A percentile compares a stretch with the other conserved stretches of the same genome.
Evolutionary conservation across 1,284 basidiomycete species (phyloP).

Genomic region (Rhodofomes roseus): DNA sequence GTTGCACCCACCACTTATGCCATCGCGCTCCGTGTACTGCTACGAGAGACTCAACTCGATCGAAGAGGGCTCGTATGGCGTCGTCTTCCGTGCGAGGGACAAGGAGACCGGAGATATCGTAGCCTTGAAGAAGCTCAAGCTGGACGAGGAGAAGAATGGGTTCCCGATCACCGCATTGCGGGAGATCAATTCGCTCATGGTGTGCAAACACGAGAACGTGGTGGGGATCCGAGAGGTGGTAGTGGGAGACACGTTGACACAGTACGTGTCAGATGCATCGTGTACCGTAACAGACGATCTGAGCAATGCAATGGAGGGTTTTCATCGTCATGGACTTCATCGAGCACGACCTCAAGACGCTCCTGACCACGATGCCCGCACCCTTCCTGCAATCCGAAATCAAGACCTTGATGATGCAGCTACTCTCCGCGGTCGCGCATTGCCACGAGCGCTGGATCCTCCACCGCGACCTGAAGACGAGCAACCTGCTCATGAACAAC

Average conservation of each 20-base stretch:
- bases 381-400: slow-evolving; percentile 97
- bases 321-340: slow-evolving; percentile 99
- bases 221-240: slow-evolving; percentile 95
- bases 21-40: slow-evolving; percentile 88
- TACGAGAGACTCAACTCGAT: slow-evolving; percentile 97
- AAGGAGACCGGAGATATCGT: slow-evolving; percentile 94
- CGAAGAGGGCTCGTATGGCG: slow-evolving; percentile 98
- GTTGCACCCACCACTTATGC: slow-evolving; percentile 69
- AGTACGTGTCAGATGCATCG: slow-evolving; percentile 62
- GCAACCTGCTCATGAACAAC: slow-evolving; percentile 98
- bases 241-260: slow-evolving; percentile 97
- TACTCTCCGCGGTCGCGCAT: slow-evolving; percentile 89
- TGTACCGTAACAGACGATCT: not conserved
- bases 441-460: slow-evolving; percentile 98
- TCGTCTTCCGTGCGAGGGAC: slow-evolving; percentile 94
- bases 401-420: slow-evolving; percentile 93
- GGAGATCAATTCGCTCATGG: slow-evolving; percentile 94
- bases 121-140: slow-evolving; percentile 96
- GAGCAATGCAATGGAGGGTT: slow-evolving; percentile 53
- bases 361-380: slow-evolving; percentile 89
- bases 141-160: slow-evolving; percentile 96
- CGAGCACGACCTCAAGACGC: slow-evolving; percentile 97
- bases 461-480: slow-evolving; percentile 96
- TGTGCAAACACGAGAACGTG: slow-evolving; percentile 90
- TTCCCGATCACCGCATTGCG: slow-evolving; percentile 97